Conservation (phyloP, 2,329 filamentous ascomycete genomes). For the Neopestalotiopsis rosae region DNA sequence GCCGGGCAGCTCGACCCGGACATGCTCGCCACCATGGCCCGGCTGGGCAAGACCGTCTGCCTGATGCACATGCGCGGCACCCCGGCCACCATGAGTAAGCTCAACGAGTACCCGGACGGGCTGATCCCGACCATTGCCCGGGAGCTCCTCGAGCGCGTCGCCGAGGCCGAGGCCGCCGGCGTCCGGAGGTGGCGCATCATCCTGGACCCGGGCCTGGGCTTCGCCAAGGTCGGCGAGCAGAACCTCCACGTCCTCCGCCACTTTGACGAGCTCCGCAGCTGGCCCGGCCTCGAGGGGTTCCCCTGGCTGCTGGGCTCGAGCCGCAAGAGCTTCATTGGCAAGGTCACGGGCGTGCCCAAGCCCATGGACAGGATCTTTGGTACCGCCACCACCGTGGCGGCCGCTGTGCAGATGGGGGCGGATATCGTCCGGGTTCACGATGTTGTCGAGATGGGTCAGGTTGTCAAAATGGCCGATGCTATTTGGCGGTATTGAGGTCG, state of each 20-base stretch:
- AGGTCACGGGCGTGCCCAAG: conserved; percentile 75
- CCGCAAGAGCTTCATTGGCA: conserved; percentile 87
- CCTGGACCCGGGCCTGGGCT: conserved; percentile 91
- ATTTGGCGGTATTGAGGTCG: conserved; percentile 69
- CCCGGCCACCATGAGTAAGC: conserved; percentile 77
- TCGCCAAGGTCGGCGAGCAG: conserved; percentile 83
- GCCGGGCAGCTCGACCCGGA: conserved; percentile 77
- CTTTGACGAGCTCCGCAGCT: conserved; percentile 67
- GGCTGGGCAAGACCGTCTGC: conserved; percentile 76
- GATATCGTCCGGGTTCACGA: conserved; percentile 95
- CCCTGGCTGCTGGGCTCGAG: conserved; percentile 92
- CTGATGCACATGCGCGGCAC: conserved; percentile 96
- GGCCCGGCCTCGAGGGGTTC: conserved; percentile 69
- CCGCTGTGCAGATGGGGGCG: conserved; percentile 84
- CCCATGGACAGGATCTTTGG: conserved; percentile 79
- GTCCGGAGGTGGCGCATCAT: conserved; percentile 93
- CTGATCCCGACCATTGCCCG: conserved; percentile 67
- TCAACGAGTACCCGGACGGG: conserved; percentile 72
- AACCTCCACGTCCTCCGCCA: conserved; percentile 80
- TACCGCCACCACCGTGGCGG: conserved; percentile 86
- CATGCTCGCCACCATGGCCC: conserved; percentile 83
- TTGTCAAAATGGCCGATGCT: conserved; percentile 89
- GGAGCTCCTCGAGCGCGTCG: conserved; percentile 74
- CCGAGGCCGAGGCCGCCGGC: conserved; percentile 78
- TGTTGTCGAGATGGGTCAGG: conserved; percentile 82